phyloP scores from a whole-genome alignment of 2,329 filamentous ascomycete genomes.

The Chlorencoelia australis region DNA sequence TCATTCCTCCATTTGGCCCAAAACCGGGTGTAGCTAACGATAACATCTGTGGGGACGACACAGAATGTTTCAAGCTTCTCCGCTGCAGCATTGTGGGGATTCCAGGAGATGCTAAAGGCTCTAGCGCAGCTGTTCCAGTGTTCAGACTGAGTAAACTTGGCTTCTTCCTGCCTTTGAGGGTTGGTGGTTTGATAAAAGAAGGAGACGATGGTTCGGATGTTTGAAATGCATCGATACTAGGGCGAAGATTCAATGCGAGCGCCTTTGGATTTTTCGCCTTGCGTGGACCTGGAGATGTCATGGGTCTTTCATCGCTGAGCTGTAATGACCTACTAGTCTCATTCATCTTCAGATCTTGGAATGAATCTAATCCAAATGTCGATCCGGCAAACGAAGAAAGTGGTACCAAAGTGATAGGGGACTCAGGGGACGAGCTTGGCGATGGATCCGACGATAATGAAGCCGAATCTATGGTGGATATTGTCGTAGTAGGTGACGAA shows the following conservation, averaged over 20 bases:
- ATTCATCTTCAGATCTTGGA: conserved; percentile 28
- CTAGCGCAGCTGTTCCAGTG: conserved; percentile 50
- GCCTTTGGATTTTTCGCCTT: conserved; percentile 78
- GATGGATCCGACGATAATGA: conserved; percentile 85
- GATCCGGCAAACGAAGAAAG: conserved; percentile 58
- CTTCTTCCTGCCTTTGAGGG: conserved; percentile 55
- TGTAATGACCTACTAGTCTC: conserved; percentile 34
- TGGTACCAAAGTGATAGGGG: conserved; percentile 64
- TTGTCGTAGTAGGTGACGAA: conserved; percentile 88
- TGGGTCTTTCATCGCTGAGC: conserved; percentile 38
- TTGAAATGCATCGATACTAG: conserved; percentile 36
- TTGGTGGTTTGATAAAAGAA: conserved; percentile 70
- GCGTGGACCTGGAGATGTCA: conserved; percentile 59
- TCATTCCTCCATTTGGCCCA: conserved; percentile 53
- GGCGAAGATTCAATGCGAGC: conserved; percentile 63
- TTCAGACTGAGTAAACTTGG: conserved; percentile 71
- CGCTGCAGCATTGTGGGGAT: conserved; percentile 51
- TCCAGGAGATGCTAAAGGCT: conserved; percentile 45
- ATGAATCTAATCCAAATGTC: conserved; percentile 35
- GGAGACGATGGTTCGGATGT: conserved; percentile 51
- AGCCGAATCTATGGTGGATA: conserved; percentile 86
- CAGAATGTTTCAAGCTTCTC: conserved; percentile 55
- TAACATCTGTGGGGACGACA: conserved; percentile 57
- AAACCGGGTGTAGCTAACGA: conserved; percentile 42
- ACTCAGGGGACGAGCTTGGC: conserved; percentile 86